Percentiles rank a stretch among this genome's conserved stretches.
phyloP scores from a whole-genome alignment of 805 yeast species.

The Lachancea kluyveri region DNA sequence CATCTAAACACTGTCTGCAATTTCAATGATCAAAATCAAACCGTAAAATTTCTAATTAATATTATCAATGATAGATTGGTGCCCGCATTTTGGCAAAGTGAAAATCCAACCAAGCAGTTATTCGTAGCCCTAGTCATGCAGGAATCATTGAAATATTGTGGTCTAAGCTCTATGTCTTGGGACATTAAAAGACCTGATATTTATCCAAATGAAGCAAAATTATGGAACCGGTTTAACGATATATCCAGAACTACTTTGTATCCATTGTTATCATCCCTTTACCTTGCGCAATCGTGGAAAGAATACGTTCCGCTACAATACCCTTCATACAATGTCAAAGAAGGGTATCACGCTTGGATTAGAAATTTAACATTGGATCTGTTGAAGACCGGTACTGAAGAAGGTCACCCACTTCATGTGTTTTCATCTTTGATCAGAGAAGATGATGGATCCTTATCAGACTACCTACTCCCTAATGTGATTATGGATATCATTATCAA shows the following conservation, averaged over 20 bases:
- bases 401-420: constrained; percentile 47
- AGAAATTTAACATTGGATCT: constrained; percentile 61
- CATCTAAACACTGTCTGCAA: constrained; percentile 47
- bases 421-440: constrained; percentile 61
- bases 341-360: constrained; percentile 67
- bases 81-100: constrained; percentile 83
- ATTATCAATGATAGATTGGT: constrained; percentile 68
- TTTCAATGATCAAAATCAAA: constrained; percentile 56
- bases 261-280: constrained; percentile 71
- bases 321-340: constrained; percentile 57
- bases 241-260: constrained; percentile 65
- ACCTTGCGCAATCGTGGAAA: constrained; percentile 50
- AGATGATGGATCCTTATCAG: constrained; percentile 63
- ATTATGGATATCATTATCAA: constrained; percentile 56
- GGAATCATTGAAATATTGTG: constrained; percentile 64
- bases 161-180: constrained; percentile 35
- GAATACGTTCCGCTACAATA: constrained; percentile 41
- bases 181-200: constrained; percentile 22
- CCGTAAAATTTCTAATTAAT: constrained; percentile 53
- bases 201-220: constrained; percentile 26
- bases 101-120: constrained; percentile 77
- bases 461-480: constrained; percentile 71
- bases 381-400: constrained; percentile 35
- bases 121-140: constrained; percentile 87
- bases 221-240: constrained; percentile 62